A percentile compares a stretch with the other conserved stretches of the same genome.
These are phyloP conservation scores for Gymnopilus junonius DNA, from an alignment of 768 basidiomycete species.

Conservation along the genomic window DNA sequence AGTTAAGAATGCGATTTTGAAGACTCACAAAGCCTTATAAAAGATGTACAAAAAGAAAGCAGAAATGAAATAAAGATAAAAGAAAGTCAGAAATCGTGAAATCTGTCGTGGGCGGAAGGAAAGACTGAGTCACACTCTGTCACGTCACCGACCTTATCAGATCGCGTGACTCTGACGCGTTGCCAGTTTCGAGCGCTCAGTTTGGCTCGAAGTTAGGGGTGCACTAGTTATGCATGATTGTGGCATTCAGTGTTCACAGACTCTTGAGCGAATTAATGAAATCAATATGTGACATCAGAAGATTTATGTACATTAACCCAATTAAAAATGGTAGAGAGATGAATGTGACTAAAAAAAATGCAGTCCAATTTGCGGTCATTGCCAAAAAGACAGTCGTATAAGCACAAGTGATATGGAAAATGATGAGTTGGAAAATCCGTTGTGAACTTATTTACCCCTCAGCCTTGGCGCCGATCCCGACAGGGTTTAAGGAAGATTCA, in stretches of 20 bases:
- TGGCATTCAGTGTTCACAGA: neutral
- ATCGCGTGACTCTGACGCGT: constrained; percentile 11
- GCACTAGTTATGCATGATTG: too few species aligned
- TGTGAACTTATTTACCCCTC: too few species aligned
- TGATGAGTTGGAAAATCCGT: too few species aligned
- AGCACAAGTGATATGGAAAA: too few species aligned
- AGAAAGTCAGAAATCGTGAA: neutral
- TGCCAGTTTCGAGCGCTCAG: neutral
- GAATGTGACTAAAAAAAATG: too few species aligned
- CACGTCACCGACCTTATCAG: constrained; percentile 8
- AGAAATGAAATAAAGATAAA: constrained; percentile 21
- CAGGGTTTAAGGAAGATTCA: too few species aligned
- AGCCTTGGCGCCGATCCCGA: too few species aligned
- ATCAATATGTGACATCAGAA: neutral
- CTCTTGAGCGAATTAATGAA: neutral
- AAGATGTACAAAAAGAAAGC: neutral
- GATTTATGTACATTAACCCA: too few species aligned
- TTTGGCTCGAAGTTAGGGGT: neutral
- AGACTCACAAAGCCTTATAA: neutral
- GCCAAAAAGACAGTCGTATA: too few species aligned
- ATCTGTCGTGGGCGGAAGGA: neutral
- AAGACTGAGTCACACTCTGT: constrained; percentile 4
- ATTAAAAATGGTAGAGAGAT: too few species aligned
- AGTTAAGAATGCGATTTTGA: neutral
- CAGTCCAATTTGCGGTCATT: too few species aligned